Base-by-base conservation (phyloP, 2,329 filamentous ascomycete species). In the Sarocladium brachiariae region DNA sequence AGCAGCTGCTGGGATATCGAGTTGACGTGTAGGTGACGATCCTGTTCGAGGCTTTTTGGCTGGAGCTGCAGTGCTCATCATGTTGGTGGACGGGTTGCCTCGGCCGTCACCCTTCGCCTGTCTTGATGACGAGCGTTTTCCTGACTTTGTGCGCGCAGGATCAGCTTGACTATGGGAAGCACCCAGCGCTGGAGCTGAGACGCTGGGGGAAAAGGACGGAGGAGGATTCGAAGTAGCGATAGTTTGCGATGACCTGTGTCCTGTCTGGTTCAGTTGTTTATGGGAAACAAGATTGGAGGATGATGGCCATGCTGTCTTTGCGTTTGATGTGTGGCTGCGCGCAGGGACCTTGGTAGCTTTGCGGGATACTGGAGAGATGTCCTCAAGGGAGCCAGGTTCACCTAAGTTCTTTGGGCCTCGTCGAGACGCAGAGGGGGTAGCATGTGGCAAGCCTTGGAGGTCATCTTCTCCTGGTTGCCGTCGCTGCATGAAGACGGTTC, bases 31-130 rank as follows among this genome's bases (percentile, higher is more conserved):
- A 14, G 74, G 70, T 11, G 68, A 68, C 4, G 73, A 67, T 48
- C 75, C 74, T 25, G 65, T 70, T 47, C 73, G 69, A 55, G 71
- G 62, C 61, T 73, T 79, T 63, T 79, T 80, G 21, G 65, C 54
- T 9, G 67, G 65, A 6, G 61, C 64, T 3, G 63, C 39, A 25
- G 39, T 60, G 47, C 68, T 59, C 66, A 69, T 69, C 49, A 50
- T 53, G 34, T 54, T 47, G 35, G 61, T 63, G 37, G 51, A 27
- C 18, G 35, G n/a, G 14, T 19, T 50, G 19, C 19, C 27, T 31
- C 31, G 30, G 21, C 46, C 13, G 33, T 49, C 39, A 14, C 21
- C 49, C 16, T 35, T 51, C 8, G 50, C 34, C 21, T 52, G 51
- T 34, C 41, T 50, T 3, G 51, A 33, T 16, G 51, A 50, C 41